Evolutionary conservation across 2,329 filamentous ascomycete genomes (phyloP).

Genomic region (Orbilia ellipsospora): DNA sequence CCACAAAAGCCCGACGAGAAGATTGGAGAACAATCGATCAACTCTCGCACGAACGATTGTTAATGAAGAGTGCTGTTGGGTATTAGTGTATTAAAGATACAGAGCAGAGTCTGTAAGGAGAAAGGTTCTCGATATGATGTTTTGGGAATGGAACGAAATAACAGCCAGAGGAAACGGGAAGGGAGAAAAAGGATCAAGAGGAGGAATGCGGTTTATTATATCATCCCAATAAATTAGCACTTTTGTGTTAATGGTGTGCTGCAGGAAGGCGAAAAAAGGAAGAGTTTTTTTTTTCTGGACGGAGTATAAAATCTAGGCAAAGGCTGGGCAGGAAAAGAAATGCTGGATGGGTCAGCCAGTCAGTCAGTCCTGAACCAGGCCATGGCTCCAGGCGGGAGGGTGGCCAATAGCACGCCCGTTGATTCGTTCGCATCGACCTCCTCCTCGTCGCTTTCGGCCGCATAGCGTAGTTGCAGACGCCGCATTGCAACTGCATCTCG

Average conservation of each 20-base stretch:
- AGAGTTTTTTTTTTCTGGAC: too few species aligned
- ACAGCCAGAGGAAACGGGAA: conserved; percentile 8
- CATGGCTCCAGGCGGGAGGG: not conserved
- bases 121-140: conserved; percentile 15
- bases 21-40: too few species aligned
- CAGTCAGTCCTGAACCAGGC: too few species aligned
- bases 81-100: conserved; percentile 2
- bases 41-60: too few species aligned
- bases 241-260: too few species aligned
- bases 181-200: conserved; percentile 28
- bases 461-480: conserved; percentile 16
- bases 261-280: too few species aligned
- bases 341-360: too few species aligned
- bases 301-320: too few species aligned
- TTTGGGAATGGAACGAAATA: conserved; percentile 21
- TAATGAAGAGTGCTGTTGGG: too few species aligned
- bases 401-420: not conserved
- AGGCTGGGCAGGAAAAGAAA: too few species aligned
- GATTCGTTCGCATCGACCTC: conserved; percentile 23
- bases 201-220: conserved; percentile 38
- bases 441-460: conserved; percentile 32
- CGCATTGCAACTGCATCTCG: conserved; percentile 10
- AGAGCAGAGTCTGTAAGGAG: conserved; percentile 30
- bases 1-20: not conserved
- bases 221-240: not conserved